These are phyloP conservation scores for Pseudopediastrum boryanum DNA, from an alignment of 139 green algal genomes.

Conservation along the genomic window DNA sequence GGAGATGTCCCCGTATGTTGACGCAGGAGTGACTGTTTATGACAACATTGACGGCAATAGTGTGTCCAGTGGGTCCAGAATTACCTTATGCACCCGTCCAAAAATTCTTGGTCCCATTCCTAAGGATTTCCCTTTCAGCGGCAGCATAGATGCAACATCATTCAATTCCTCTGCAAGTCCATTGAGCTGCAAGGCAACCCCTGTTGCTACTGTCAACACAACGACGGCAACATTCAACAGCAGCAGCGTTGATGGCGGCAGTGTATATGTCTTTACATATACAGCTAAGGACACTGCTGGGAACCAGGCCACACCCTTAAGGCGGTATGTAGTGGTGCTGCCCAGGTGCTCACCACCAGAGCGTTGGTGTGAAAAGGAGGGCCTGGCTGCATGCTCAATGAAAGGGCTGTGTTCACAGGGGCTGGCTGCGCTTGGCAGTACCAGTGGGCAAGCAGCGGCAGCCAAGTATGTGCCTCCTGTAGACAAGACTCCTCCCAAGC, in stretches of 20 bases:
- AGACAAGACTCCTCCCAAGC: conserved; percentile 34
- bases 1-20: neutral
- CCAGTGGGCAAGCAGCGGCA: neutral
- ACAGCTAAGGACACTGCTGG: conserved; percentile 24
- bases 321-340: conserved; percentile 18
- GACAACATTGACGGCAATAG: conserved; percentile 38
- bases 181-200: no score
- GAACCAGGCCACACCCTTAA: conserved; percentile 23
- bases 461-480: conserved; percentile 15
- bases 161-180: no score
- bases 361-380: conserved; percentile 19
- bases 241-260: no score
- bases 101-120: no score
- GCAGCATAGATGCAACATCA: no score
- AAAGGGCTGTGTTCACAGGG: conserved; percentile 12
- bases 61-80: neutral
- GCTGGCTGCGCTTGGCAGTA: neutral
- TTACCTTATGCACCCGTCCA: no score
- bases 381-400: conserved; percentile 19
- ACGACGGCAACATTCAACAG: neutral
- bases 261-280: conserved; percentile 29
- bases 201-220: no score
- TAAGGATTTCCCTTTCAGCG: no score
- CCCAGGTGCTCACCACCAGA: conserved; percentile 26
- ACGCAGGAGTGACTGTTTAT: conserved; percentile 28